Evolutionary conservation across 768 basidiomycete genomes (phyloP), one percentile per base, ranked within the genome.

Genomic region (Boletus subcaerulescens): DNA sequence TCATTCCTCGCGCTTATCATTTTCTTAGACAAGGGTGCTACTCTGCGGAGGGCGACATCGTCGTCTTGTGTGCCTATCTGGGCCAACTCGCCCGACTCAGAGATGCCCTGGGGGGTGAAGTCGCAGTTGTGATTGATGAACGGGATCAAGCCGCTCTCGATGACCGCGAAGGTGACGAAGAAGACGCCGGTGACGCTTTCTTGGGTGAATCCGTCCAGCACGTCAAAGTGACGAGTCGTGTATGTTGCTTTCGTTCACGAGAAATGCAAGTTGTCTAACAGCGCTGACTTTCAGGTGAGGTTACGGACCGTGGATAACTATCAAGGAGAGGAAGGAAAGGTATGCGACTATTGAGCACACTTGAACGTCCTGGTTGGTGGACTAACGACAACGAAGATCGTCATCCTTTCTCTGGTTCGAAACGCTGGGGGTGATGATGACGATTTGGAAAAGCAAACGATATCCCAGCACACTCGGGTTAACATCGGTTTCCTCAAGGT

Each of bases 271-370:
- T 15, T n/a, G 31, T 33, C 44, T 50, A n/a, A 53, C 24, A 12
- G 6, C 0, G n/a, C 17, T 24, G 5, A 22, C 10, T 18, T 48
- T 5, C 45, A 89, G 87, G 80, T 89, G 40, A 77, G 80, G 9
- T 72, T 91, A 6, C 80, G 89, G 6, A 91, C 89, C 0, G 80
- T 91, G 2, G 89, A 92, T 57, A 89, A 85, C 47, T 91, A 82
- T 63, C 90, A 91, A 68, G 89, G 88, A 3, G 82, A 86, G 55
- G 87, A 89, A 71, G 84, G 80, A 2, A 80, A 77, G 63, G 82
- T 80, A 59, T 17, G 64, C 44, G 0, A 38, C 1, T 4, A 18
- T 41, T 11, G n/a, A 32, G 15, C 20, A n/a, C 13, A n/a, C 53
- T 36, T 32, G 20, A 12, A 6, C 11, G 11, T 24, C 6, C 3